Evolutionary conservation across 164 flowering plant genomes (phyloP).

Genomic region (Nelumbo lutea): DNA sequence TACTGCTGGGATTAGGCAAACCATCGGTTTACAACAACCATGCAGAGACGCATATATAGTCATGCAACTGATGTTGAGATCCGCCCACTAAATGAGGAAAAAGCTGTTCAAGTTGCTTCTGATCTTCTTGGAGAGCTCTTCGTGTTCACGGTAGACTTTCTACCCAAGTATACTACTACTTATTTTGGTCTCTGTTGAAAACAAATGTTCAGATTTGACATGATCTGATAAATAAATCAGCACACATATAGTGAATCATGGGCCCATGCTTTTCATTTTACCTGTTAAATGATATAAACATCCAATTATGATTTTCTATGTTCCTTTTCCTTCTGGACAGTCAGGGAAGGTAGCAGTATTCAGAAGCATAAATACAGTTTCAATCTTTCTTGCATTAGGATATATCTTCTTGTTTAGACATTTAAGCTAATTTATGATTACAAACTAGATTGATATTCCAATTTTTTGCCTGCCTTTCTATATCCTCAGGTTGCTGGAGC

Average conservation of each 20-base stretch:
- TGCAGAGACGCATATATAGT: conserved; percentile 82
- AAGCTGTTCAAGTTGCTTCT: conserved; percentile 88
- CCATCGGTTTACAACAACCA: conserved; percentile 60
- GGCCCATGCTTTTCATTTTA: background rate
- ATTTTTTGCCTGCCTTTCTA: background rate
- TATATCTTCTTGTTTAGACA: background rate
- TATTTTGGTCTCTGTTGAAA: background rate
- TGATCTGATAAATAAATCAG: background rate
- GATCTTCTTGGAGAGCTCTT: conserved; percentile 86
- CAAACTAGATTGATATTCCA: background rate
- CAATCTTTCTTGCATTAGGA: no score
- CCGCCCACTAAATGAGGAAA: conserved; percentile 85
- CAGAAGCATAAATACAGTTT: no score
- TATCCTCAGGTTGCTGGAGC: conserved; percentile 70
- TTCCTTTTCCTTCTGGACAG: no score
- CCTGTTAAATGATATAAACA: background rate
- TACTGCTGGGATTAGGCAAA: conserved; percentile 43
- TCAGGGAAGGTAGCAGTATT: no score
- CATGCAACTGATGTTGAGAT: conserved; percentile 83
- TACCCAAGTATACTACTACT: background rate
- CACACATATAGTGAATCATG: no score
- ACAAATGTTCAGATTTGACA: no score
- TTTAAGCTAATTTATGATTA: background rate
- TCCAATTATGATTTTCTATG: no score
- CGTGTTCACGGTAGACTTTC: conserved; percentile 58